These are phyloP conservation scores for Dryadomyces sulphureus DNA, from an alignment of 2,329 filamentous ascomycete species.

Conservation along the genomic window DNA sequence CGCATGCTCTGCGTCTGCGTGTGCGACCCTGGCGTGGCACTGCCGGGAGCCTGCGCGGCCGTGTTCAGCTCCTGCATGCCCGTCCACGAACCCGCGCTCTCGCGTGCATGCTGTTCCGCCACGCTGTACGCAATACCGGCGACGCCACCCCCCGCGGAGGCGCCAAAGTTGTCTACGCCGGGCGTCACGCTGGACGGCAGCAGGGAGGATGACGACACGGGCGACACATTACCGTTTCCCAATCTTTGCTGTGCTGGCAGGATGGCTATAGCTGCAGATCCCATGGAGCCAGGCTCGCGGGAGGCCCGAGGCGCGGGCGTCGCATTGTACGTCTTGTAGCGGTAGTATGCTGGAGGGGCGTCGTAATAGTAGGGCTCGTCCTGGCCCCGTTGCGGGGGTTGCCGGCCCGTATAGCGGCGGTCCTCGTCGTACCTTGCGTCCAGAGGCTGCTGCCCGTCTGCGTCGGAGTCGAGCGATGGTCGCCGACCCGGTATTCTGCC, in stretches of 20 bases:
- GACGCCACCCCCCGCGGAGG: constrained; percentile 48
- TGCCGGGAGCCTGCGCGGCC: neutral
- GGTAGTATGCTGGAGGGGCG: neutral
- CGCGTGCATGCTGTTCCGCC: constrained; percentile 47
- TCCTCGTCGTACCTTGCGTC: constrained; percentile 1
- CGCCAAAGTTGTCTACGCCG: constrained; percentile 52
- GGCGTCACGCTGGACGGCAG: constrained; percentile 34
- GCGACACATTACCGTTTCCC: neutral
- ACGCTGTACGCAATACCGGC: constrained; percentile 52
- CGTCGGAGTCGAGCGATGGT: constrained; percentile 12
- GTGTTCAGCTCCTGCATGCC: neutral
- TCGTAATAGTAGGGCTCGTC: neutral
- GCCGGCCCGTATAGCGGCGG: neutral
- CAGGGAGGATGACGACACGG: constrained; percentile 2
- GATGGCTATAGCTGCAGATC: neutral
- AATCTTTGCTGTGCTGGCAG: neutral
- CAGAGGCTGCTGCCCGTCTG: constrained; percentile 12
- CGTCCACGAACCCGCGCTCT: constrained; percentile 32
- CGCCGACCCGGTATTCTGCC: constrained; percentile 8
- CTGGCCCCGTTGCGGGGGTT: neutral
- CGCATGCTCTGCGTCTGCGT: constrained; percentile 34
- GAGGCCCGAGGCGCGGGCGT: neutral
- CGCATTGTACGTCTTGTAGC: neutral
- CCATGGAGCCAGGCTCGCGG: neutral
- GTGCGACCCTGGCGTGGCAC: constrained; percentile 3